phyloP scores from a whole-genome alignment of 805 yeast genomes.

The Pichia manshurica region DNA sequence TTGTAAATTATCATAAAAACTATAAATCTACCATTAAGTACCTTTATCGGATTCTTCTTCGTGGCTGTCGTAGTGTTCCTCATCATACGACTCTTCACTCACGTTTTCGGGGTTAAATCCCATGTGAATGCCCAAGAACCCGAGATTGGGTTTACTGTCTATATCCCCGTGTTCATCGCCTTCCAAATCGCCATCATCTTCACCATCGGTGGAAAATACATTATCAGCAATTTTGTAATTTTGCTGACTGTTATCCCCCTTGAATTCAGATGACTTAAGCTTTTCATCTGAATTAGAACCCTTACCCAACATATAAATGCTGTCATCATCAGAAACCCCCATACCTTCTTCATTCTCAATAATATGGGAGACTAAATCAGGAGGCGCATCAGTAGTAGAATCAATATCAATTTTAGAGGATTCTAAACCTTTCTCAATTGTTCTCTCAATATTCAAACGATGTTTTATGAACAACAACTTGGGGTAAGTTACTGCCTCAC shows the following conservation, averaged over 20 bases:
- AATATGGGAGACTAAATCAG: slow-evolving; percentile 7
- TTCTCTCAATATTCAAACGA: slow-evolving; percentile 58
- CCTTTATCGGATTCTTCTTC: slow-evolving; percentile 10
- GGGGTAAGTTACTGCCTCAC: slow-evolving; percentile 64
- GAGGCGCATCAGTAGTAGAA: slow-evolving; percentile 8
- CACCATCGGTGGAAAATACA: neutral
- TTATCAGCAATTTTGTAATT: too few relatives aligned
- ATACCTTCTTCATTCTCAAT: slow-evolving; percentile 2
- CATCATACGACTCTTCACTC: slow-evolving; percentile 8
- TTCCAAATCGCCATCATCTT: slow-evolving; percentile 1
- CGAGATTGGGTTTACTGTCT: slow-evolving; percentile 9
- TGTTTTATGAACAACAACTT: slow-evolving; percentile 59
- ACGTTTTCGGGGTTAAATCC: slow-evolving; percentile 5
- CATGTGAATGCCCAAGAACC: slow-evolving; percentile 16
- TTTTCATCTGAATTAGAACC: neutral
- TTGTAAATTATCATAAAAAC: too few relatives aligned
- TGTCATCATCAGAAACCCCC: neutral
- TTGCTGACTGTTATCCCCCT: too few relatives aligned
- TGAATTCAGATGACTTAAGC: neutral
- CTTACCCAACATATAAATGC: neutral
- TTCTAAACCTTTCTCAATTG: slow-evolving; percentile 45
- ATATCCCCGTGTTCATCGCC: slow-evolving; percentile 1
- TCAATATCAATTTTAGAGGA: slow-evolving; percentile 9
- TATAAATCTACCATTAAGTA: neutral
- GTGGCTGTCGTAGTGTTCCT: slow-evolving; percentile 5